A percentile compares a stretch with the other conserved stretches of the same genome.
Conservation (phyloP, 768 basidiomycete species). For the Psilocybe tampanensis region DNA sequence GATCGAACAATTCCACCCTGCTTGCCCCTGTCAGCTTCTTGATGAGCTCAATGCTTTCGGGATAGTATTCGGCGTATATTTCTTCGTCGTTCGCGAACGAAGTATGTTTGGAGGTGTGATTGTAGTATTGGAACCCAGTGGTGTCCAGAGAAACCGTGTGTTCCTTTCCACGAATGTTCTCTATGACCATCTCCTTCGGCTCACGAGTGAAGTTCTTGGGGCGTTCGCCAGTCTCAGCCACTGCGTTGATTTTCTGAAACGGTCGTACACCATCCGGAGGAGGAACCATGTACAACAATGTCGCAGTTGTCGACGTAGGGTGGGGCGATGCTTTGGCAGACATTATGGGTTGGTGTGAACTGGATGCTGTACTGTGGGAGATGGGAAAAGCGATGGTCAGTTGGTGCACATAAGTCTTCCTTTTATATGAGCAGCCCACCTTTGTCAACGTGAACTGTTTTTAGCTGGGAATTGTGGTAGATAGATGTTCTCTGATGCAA, state of each 20-base stretch:
- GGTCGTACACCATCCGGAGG: constrained; percentile 43
- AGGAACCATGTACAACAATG: constrained; percentile 38
- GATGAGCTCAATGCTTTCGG: constrained; percentile 58
- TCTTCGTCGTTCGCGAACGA: constrained; percentile 54
- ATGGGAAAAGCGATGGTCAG: not conserved
- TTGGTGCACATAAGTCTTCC: not conserved
- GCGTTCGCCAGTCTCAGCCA: constrained; percentile 35
- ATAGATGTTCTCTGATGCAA: not conserved
- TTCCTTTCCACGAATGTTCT: constrained; percentile 57
- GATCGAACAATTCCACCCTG: constrained; percentile 59
- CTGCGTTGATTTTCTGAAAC: constrained; percentile 37
- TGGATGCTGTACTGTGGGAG: not conserved
- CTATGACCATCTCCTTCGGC: constrained; percentile 38
- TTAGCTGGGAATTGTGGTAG: not conserved
- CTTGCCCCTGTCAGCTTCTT: constrained; percentile 63
- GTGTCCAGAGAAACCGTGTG: constrained; percentile 46
- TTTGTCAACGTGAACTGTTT: not conserved
- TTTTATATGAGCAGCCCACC: not conserved
- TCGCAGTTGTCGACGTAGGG: constrained; percentile 25
- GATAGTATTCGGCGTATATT: constrained; percentile 57
- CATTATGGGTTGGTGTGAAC: not conserved
- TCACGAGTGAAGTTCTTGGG: constrained; percentile 35
- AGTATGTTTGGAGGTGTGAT: constrained; percentile 43
- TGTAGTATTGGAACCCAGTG: constrained; percentile 50
- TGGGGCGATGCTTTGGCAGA: constrained; percentile 1